Evolutionary conservation across 768 basidiomycete genomes (phyloP).

Genomic region (Rhizopogon salebrosus): DNA sequence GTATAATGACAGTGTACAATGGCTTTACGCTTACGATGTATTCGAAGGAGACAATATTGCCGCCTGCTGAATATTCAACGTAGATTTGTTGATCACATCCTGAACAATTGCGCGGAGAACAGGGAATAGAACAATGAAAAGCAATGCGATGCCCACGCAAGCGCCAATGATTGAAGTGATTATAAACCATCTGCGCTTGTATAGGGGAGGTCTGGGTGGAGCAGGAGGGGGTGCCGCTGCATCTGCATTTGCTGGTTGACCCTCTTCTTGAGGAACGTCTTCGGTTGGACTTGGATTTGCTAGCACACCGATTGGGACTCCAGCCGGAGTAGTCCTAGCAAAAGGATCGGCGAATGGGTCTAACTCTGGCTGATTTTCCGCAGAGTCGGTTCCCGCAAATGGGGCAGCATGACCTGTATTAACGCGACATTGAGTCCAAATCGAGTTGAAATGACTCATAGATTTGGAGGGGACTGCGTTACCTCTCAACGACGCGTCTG

Average conservation of each 20-base stretch:
- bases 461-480: slow-evolving; percentile 4
- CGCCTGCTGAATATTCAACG: slow-evolving; percentile 48
- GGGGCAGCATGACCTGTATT: slow-evolving; percentile 4
- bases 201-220: slow-evolving; percentile 37
- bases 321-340: slow-evolving; percentile 6
- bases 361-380: background rate
- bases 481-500: slow-evolving; percentile 20
- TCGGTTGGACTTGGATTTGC: background rate
- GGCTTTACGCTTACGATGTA: slow-evolving; percentile 36
- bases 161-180: slow-evolving; percentile 46
- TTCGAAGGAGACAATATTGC: slow-evolving; percentile 52
- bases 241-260: background rate
- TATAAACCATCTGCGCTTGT: slow-evolving; percentile 62
- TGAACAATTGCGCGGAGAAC: slow-evolving; percentile 64
- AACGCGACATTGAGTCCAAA: background rate
- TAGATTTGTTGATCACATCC: slow-evolving; percentile 52
- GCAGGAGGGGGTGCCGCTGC: slow-evolving; percentile 1
- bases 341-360: slow-evolving; percentile 10
- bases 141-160: slow-evolving; percentile 51
- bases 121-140: slow-evolving; percentile 67
- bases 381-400: background rate
- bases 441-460: background rate
- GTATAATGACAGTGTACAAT: background rate
- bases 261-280: background rate
- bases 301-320: background rate